A percentile compares a stretch with the other conserved stretches of the same genome.
phyloP scores from a whole-genome alignment of 2,329 filamentous ascomycete species.

The Ceratocystis colombiana region DNA sequence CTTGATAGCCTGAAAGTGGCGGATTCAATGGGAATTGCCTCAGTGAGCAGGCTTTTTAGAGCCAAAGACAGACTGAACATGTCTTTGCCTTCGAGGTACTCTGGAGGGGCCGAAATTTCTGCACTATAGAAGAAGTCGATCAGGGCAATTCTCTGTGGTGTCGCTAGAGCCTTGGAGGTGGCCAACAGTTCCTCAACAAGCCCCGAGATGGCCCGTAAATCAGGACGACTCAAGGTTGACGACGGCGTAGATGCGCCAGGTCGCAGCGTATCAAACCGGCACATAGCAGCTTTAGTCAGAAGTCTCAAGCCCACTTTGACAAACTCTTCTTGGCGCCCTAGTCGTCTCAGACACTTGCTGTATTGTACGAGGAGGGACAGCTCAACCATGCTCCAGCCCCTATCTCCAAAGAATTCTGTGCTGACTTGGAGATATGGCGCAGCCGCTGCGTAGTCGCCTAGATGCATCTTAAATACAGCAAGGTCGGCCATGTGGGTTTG shows the following conservation, averaged over 20 bases:
- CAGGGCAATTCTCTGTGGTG: slow-evolving; percentile 58
- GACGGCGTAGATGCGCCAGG: slow-evolving; percentile 21
- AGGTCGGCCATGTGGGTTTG: slow-evolving; percentile 74
- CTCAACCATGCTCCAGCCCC: slow-evolving; percentile 70
- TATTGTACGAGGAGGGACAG: slow-evolving; percentile 79
- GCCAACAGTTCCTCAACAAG: slow-evolving; percentile 41
- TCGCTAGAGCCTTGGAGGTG: slow-evolving; percentile 38
- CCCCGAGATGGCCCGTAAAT: slow-evolving; percentile 38
- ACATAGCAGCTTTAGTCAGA: slow-evolving; percentile 50
- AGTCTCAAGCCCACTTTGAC: slow-evolving; percentile 65
- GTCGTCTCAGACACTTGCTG: slow-evolving; percentile 65
- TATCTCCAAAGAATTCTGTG: slow-evolving; percentile 66
- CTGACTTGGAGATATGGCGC: slow-evolving; percentile 68
- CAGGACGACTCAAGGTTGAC: slow-evolving; percentile 20
- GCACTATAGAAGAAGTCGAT: slow-evolving; percentile 63
- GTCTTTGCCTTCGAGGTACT: slow-evolving; percentile 41
- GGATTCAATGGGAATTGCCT: slow-evolving; percentile 21
- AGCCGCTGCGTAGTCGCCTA: slow-evolving; percentile 63
- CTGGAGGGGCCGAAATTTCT: slow-evolving; percentile 55
- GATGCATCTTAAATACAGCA: slow-evolving; percentile 69
- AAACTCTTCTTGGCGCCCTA: slow-evolving; percentile 69
- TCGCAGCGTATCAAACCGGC: slow-evolving; percentile 31
- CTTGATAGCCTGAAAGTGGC: slow-evolving; percentile 20
- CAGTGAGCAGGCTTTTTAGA: slow-evolving; percentile 20
- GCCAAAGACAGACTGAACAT: slow-evolving; percentile 28